Evolutionary conservation across 2,329 filamentous ascomycete species (phyloP), one percentile per base, ranked within the genome.

Genomic region (Exophiala mesophila): DNA sequence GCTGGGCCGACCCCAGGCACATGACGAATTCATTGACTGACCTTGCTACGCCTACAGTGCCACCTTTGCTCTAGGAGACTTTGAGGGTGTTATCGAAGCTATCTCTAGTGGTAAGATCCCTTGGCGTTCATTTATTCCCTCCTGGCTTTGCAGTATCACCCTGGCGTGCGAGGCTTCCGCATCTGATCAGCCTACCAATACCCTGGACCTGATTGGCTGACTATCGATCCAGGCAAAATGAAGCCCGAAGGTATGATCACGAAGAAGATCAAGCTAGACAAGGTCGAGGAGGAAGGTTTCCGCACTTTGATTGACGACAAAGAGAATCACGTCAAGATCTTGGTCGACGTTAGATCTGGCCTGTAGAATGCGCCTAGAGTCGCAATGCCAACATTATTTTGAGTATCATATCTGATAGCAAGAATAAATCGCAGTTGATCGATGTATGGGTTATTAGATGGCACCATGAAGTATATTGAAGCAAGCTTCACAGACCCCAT

Each of bases 251-350:
- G 63, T 16, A 81, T 82, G 78, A 78, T 83, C 31, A 82, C 78
- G 0, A 68, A 71, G 37, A 76, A 66, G 50, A 74, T 82, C 20
- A 58, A 63, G 30, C 59, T 82, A 26, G 69, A 76, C n/a, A 63
- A 76, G 15, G 58, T 80, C 8, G 73, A 77, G 0, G 68, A 79
- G 20, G 67, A 74, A 21, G 78, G 76, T 0, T 75, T 82, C 50
- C 67, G 72, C 45, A 67, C 74, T 1, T 59, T 82, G 37, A 73
- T 80, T 19, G 60, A 72, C 7, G 71, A 81, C 48, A 78, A 77
- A 53, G 75, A 80, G 26, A 73, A 70, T 35, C 76, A 82, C 53
- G 76, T 81, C 13, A 82, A 82, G 61, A 75, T 82, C 20, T 50
- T 82, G 30, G 73, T 82, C 16, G 41, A 54, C 33, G 26, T 42